Percentiles rank a stretch among this genome's conserved stretches.
phyloP scores from a whole-genome alignment of 1,284 basidiomycete genomes.

The Fomitiporia mediterranea region DNA sequence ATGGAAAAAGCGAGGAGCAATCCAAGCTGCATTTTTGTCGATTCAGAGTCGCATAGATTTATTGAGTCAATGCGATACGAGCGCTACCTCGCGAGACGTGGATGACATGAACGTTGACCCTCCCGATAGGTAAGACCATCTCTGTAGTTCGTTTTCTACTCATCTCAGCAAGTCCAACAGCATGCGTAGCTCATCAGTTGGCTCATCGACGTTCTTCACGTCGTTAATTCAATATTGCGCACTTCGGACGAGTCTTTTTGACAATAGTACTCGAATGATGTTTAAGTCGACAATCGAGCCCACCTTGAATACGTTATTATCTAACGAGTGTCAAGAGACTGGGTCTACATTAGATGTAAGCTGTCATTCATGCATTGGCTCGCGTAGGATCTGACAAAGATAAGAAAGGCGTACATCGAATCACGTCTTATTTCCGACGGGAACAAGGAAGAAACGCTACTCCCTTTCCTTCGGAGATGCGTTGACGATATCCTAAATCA shows the following conservation, averaged over 20 bases:
- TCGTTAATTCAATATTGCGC: conserved; percentile 16
- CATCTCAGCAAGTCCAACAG: neutral
- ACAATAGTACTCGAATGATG: neutral
- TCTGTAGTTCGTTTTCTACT: neutral
- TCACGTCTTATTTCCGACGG: conserved; percentile 54
- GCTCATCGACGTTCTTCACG: conserved; percentile 10
- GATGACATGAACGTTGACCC: conserved; percentile 23
- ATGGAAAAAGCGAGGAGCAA: conserved; percentile 43
- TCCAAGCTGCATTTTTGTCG: conserved; percentile 49
- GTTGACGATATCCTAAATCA: conserved; percentile 59
- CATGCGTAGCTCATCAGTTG: neutral
- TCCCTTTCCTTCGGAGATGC: conserved; percentile 48
- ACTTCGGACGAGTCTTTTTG: conserved; percentile 14
- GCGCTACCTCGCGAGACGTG: neutral
- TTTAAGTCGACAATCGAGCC: neutral
- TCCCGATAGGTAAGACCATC: conserved; percentile 1
- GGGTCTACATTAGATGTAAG: conserved; percentile 8
- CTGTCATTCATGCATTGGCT: neutral
- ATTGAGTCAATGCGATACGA: conserved; percentile 28
- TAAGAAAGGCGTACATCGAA: conserved; percentile 51
- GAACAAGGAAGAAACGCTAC: conserved; percentile 43
- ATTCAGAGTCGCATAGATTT: conserved; percentile 48
- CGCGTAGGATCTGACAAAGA: neutral
- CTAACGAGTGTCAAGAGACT: conserved; percentile 5
- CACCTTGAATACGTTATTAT: conserved; percentile 8